A percentile compares a stretch with the other conserved stretches of the same genome.
Evolutionary conservation across 2,329 filamentous ascomycete genomes (phyloP).

Genomic region (Penicillium sp.): DNA sequence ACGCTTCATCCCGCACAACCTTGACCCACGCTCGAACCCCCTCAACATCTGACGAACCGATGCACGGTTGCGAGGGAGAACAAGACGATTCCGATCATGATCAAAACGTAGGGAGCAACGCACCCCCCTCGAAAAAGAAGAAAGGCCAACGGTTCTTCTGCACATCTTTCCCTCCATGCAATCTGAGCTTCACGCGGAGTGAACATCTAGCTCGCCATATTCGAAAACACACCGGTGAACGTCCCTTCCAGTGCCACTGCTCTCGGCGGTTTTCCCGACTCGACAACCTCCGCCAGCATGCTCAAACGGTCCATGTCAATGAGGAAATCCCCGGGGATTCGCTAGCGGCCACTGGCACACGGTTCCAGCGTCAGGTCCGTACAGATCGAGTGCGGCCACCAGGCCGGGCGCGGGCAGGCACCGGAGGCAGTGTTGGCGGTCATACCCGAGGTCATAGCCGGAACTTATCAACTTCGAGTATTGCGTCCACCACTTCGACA

Average conservation of each 20-base stretch:
- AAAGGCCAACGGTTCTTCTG: constrained; percentile 95
- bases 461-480: constrained; percentile 81
- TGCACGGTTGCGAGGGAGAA: constrained; percentile 68
- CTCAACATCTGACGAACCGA: constrained; percentile 52
- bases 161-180: constrained; percentile 87
- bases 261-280: constrained; percentile 83
- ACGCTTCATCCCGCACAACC: constrained; percentile 13
- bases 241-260: constrained; percentile 94
- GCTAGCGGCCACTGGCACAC: constrained; percentile 79
- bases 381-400: constrained; percentile 73
- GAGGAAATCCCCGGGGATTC: constrained; percentile 94
- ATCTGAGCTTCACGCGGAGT: constrained; percentile 86
- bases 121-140: constrained; percentile 80
- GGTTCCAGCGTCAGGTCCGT: constrained; percentile 84
- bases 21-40: constrained; percentile 33
- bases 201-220: constrained; percentile 94
- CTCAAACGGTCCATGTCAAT: constrained; percentile 93
- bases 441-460: constrained; percentile 69
- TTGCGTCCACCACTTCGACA: constrained; percentile 63
- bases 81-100: constrained; percentile 56
- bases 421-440: constrained; percentile 61
- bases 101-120: constrained; percentile 53
- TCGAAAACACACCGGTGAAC: constrained; percentile 94
- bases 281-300: constrained; percentile 92
- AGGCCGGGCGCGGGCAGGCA: constrained; percentile 66